These are phyloP conservation scores for Ogataea methanolica DNA, from an alignment of 805 yeast genomes.

Conservation along the genomic window DNA sequence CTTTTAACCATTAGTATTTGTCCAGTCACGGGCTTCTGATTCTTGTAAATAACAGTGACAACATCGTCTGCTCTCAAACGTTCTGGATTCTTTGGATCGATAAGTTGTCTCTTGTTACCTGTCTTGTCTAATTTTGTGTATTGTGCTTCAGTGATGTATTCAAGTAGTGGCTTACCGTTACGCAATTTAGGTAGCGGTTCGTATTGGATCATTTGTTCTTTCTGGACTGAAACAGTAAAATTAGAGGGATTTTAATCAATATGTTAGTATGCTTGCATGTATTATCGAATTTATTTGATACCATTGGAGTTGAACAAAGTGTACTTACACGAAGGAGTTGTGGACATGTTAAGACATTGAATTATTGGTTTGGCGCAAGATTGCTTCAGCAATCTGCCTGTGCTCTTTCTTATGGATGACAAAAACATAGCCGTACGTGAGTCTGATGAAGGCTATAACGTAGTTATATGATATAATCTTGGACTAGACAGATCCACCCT, in stretches of 20 bases:
- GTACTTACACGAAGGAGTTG: background rate
- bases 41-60: constrained; percentile 65
- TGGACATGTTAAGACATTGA: background rate
- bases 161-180: constrained; percentile 40
- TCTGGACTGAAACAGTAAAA: constrained; percentile 1
- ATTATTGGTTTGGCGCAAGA: background rate
- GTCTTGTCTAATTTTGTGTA: constrained; percentile 61
- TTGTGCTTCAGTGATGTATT: constrained; percentile 46
- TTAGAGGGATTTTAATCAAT: background rate
- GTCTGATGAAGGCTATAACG: no score
- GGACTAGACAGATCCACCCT: no score
- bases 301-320: background rate
- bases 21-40: constrained; percentile 69
- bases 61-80: constrained; percentile 77
- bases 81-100: constrained; percentile 42
- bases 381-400: background rate
- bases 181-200: constrained; percentile 48
- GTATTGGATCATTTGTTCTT: constrained; percentile 32
- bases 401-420: background rate
- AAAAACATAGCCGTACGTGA: background rate
- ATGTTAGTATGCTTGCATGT: background rate
- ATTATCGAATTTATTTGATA: no score
- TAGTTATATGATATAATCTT: no score
- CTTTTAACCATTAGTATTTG: constrained; percentile 74
- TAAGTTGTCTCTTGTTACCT: constrained; percentile 58